Base-by-base conservation (phyloP, 208 protist species). In the Acanthamoeba lugdunensis region DNA sequence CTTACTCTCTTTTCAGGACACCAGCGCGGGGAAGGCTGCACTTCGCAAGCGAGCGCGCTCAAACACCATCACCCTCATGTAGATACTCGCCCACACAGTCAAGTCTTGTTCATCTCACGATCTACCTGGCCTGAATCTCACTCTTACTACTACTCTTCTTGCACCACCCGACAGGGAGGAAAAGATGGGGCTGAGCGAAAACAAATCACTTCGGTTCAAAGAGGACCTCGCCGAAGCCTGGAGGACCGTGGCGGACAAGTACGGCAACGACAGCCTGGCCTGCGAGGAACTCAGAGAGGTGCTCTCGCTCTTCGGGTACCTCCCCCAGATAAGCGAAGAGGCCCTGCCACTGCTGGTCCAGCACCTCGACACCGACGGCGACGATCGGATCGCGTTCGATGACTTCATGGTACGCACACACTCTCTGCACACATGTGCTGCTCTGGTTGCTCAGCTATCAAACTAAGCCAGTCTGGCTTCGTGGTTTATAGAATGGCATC, bases 171-270 rank as follows among this genome's bases (percentile, higher is more conserved):
- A 14, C 13, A 82, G 73, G 33, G 73, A 37, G 50, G 79, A 87
- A 30, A 87, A 63, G 79, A 87, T 87, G 79, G 79, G 79, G 23
- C 79, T 87, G 16, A 87, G 50, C 79, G 25, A n/a, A 8, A 63
- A 28, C 50, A 87, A 87, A 50, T 50, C 69, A 33, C 30, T 79
- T 18, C 33, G 37, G 21, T 87, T 87, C 14, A 54, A 41, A 23
- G 52, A 87, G 50, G 48, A 63, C 79, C 79, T 87, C n/a, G 79
- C 30, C 48, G 79, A 87, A 25, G 79, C 79, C 9, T 87, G 79
- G 79, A 41, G 18, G 23, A 87, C 28, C 25, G 79, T 87, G 48
- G 79, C 79, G n/a, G 79, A 87, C 6, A 87, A 87, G 79, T 41
- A 87, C 79, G 79, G 79, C 18, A 87, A 54, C 79, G 52, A 41